These are phyloP conservation scores for Strigomonas galati DNA, from an alignment of 208 protist genomes.

Conservation along the genomic window DNA sequence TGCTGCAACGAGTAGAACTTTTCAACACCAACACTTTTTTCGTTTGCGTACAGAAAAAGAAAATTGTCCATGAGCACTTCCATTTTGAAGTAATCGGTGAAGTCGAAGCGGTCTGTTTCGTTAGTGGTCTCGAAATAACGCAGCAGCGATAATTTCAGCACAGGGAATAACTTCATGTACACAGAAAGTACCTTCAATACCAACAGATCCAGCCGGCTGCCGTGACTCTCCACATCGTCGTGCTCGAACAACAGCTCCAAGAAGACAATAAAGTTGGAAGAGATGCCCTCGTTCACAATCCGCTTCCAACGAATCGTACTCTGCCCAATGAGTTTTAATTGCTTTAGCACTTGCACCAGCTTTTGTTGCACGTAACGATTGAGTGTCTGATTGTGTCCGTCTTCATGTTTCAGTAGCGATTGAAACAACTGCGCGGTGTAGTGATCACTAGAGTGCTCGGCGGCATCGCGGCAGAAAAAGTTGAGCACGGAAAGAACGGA, in stretches of 20 bases:
- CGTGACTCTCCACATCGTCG: neutral
- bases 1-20: neutral
- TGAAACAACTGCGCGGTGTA: conserved; percentile 27
- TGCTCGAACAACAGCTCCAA: neutral
- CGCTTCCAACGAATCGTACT: neutral
- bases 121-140: neutral
- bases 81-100: neutral
- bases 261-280: neutral
- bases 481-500: conserved; percentile 22
- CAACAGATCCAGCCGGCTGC: neutral
- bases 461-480: conserved; percentile 24
- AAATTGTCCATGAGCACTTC: neutral
- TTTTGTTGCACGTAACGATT: neutral
- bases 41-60: neutral
- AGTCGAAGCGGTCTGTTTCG: neutral
- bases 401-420: conserved; percentile 13
- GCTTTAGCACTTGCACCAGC: neutral
- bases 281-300: neutral
- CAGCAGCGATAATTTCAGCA: neutral
- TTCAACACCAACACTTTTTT: neutral
- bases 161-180: neutral
- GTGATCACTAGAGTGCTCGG: neutral
- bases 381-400: conserved; percentile 11
- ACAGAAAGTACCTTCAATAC: neutral
- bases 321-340: neutral